A percentile compares a stretch with the other conserved stretches of the same genome.
phyloP scores from a whole-genome alignment of 2,329 filamentous ascomycete species.

The Xylaria sp. region DNA sequence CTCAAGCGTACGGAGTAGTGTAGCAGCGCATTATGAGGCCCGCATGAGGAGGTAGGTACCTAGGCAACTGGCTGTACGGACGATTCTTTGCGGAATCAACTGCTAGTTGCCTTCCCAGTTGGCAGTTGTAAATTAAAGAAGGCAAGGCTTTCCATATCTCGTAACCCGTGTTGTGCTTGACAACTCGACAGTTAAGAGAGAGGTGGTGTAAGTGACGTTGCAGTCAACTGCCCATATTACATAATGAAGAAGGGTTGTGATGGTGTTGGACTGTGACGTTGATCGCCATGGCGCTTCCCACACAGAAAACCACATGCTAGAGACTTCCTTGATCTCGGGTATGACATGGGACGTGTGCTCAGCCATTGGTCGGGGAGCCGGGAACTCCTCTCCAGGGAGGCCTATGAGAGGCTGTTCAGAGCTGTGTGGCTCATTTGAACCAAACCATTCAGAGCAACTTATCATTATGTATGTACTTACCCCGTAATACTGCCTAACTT shows the following conservation, averaged over 20 bases:
- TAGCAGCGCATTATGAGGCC: neutral
- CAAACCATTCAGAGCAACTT: neutral
- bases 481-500: neutral
- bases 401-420: neutral
- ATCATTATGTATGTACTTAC: neutral
- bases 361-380: neutral
- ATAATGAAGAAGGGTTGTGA: neutral
- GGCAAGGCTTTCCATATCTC: no score
- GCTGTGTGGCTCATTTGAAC: neutral
- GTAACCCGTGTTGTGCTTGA: no score
- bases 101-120: no score
- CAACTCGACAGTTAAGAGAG: no score
- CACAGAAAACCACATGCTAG: neutral
- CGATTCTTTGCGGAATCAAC: no score
- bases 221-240: neutral
- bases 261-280: neutral
- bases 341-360: neutral
- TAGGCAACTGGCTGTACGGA: no score
- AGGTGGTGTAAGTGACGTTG: neutral
- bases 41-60: neutral
- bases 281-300: neutral
- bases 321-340: neutral
- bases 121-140: no score
- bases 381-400: neutral
- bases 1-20: neutral